phyloP scores from a whole-genome alignment of 306 rosid species.

The Lupinus albus region DNA sequence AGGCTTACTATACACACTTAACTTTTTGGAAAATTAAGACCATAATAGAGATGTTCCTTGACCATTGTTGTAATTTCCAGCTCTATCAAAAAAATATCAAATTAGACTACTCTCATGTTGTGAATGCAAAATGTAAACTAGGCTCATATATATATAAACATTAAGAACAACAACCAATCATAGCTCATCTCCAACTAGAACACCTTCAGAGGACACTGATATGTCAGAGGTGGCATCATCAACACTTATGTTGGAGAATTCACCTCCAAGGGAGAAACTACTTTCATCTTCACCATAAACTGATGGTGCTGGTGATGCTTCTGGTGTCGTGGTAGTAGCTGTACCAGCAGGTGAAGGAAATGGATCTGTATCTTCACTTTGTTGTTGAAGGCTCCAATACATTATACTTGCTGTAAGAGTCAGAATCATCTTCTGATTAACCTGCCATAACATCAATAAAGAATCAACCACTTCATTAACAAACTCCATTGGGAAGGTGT shows the following conservation, averaged over 20 bases:
- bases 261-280: conserved; percentile 62
- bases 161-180: background rate
- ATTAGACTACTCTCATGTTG: conserved; percentile 11
- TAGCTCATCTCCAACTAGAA: conserved; percentile 40
- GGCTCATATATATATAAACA: background rate
- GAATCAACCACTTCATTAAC: background rate
- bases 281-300: conserved; percentile 74
- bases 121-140: conserved; percentile 2
- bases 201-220: conserved; percentile 56
- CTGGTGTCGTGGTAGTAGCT: conserved; percentile 49
- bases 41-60: background rate
- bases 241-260: conserved; percentile 63
- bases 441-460: conserved; percentile 59
- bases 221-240: conserved; percentile 85
- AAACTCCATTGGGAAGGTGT: background rate
- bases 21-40: conserved; percentile 1
- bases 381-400: conserved; percentile 91
- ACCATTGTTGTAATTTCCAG: conserved; percentile 21
- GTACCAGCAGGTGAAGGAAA: conserved; percentile 56
- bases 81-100: background rate
- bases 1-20: conserved; percentile 31
- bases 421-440: conserved; percentile 94
- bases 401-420: conserved; percentile 86
- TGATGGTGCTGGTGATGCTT: conserved; percentile 75
- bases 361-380: conserved; percentile 56